Evolutionary conservation across 164 flowering plant genomes (phyloP).

Genomic region (Macadamia tetraphylla): DNA sequence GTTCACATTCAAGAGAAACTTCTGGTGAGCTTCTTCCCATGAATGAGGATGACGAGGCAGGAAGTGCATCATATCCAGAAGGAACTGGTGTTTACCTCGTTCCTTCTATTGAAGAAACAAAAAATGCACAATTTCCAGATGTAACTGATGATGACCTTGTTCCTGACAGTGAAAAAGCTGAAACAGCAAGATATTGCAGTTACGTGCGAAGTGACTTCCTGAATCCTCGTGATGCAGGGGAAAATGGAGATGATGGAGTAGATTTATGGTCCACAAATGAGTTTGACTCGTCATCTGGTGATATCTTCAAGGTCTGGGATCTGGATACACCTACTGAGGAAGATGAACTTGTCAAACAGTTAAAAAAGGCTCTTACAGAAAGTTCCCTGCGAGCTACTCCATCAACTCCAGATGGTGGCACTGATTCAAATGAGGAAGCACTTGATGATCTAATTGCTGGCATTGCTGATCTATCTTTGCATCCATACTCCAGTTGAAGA

Average conservation of each 20-base stretch:
- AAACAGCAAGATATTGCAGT: background rate
- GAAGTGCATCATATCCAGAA: background rate
- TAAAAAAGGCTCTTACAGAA: conserved; percentile 36
- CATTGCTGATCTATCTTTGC: conserved; percentile 46
- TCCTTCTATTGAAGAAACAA: background rate
- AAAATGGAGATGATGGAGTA: conserved; percentile 14
- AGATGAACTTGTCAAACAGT: conserved; percentile 37
- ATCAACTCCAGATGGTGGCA: conserved; percentile 10
- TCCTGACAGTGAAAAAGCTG: conserved; percentile 3
- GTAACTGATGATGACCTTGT: background rate
- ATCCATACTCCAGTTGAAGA: conserved; percentile 2
- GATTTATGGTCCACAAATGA: conserved; percentile 19
- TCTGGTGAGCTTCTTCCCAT: conserved; percentile 1
- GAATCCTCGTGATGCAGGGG: background rate
- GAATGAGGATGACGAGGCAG: conserved; percentile 19
- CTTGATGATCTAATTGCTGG: conserved; percentile 42
- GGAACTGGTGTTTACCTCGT: background rate
- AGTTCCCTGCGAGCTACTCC: conserved; percentile 12
- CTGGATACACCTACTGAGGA: conserved; percentile 36
- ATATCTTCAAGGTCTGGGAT: conserved; percentile 74
- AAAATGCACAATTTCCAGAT: background rate
- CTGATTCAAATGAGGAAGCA: conserved; percentile 13
- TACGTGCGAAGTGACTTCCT: conserved; percentile 23
- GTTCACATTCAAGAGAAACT: background rate
- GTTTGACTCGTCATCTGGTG: conserved; percentile 24